Evolutionary conservation across 176 grass and related monocot genomes (phyloP).

Genomic region (Oryza meridionalis): DNA sequence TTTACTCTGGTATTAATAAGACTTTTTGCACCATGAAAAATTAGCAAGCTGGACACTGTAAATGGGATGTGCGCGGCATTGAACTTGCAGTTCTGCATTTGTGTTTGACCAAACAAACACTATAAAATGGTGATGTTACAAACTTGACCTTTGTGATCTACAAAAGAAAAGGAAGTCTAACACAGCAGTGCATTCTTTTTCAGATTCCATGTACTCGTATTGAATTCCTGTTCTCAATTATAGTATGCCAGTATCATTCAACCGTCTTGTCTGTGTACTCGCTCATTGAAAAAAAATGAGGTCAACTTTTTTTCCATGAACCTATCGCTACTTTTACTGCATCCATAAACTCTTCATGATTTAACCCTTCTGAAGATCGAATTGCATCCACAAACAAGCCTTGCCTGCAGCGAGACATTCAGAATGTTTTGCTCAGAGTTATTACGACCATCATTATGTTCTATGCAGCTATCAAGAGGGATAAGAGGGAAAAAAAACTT

Average conservation of each 20-base stretch:
- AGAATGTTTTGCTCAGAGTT: background rate
- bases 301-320: background rate
- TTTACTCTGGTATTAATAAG: background rate
- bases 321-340: background rate
- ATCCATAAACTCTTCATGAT: background rate
- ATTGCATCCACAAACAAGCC: background rate
- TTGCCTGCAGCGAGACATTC: background rate
- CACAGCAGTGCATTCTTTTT: background rate
- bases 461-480: no score
- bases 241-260: background rate
- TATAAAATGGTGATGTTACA: slow-evolving; percentile 21
- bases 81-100: background rate
- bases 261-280: background rate
- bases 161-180: background rate
- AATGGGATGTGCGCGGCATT: background rate
- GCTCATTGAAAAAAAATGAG: background rate
- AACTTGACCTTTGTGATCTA: background rate
- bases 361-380: background rate
- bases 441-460: background rate
- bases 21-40: background rate
- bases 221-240: background rate
- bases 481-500: background rate
- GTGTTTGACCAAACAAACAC: background rate
- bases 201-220: background rate
- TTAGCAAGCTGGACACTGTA: background rate